A percentile compares a stretch with the other conserved stretches of the same genome.
These are phyloP conservation scores for Fonsecaea multimorphosa DNA, from an alignment of 2,329 filamentous ascomycete genomes.

Conservation along the genomic window DNA sequence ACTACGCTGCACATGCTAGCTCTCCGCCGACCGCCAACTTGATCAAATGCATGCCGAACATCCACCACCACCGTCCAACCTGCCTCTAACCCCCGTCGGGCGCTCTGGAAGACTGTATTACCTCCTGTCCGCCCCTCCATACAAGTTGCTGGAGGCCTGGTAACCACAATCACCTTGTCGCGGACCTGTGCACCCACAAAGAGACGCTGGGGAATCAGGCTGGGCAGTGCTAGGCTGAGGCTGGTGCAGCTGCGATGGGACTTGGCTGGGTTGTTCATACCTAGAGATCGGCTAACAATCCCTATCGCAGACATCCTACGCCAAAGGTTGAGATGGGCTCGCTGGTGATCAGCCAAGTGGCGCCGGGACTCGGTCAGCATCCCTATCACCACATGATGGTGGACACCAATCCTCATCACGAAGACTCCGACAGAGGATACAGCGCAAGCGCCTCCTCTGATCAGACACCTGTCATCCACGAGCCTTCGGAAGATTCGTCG, in stretches of 20 bases:
- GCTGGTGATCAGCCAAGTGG: slow-evolving; percentile 70
- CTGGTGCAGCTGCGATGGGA: background rate
- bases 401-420: slow-evolving; percentile 48
- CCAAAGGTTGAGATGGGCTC: slow-evolving; percentile 63
- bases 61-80: slow-evolving; percentile 9
- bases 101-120: background rate
- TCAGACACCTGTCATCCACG: slow-evolving; percentile 21
- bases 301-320: slow-evolving; percentile 33
- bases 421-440: slow-evolving; percentile 33
- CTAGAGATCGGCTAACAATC: slow-evolving; percentile 23
- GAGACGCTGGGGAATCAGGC: slow-evolving; percentile 9
- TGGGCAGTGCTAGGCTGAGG: slow-evolving; percentile 15
- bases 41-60: slow-evolving; percentile 8
- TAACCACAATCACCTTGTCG: slow-evolving; percentile 1
- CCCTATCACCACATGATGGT: slow-evolving; percentile 69
- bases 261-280: background rate
- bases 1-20: slow-evolving; percentile 34
- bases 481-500: slow-evolving; percentile 19
- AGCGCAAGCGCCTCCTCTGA: slow-evolving; percentile 24
- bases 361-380: slow-evolving; percentile 72
- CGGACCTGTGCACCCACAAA: background rate
- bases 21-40: slow-evolving; percentile 23
- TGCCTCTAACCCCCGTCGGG: background rate
- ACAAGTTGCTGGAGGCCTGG: background rate
- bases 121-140: background rate